Percentiles rank a stretch among this genome's conserved stretches.
These are phyloP conservation scores for Ceratobasidium sp. DNA, from an alignment of 1,284 basidiomycete species.

Conservation along the genomic window DNA sequence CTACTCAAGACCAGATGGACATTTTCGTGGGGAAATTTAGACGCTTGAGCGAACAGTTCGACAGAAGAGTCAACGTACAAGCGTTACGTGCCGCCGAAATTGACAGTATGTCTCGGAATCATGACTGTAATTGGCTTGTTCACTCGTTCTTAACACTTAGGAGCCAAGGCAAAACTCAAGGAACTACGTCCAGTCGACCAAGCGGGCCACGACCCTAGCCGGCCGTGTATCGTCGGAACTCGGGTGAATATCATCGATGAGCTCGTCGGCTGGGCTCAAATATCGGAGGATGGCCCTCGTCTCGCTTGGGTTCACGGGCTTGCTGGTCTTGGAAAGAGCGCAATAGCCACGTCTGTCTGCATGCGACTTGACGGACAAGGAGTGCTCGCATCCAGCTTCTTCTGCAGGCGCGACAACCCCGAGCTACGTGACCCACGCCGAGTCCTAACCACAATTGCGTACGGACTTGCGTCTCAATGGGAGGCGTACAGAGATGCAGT, in stretches of 20 bases:
- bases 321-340: not conserved
- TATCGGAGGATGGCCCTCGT: not conserved
- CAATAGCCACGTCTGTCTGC: slow-evolving; percentile 45
- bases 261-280: not conserved
- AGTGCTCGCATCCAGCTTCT: not conserved
- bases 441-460: not conserved
- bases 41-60: no score
- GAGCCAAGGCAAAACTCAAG: no score
- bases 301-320: slow-evolving; percentile 51
- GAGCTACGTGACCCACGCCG: not conserved
- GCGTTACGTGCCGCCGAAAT: no score
- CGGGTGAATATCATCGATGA: not conserved
- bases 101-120: no score
- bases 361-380: slow-evolving; percentile 5
- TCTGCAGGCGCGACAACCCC: slow-evolving; percentile 22
- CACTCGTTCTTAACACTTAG: no score
- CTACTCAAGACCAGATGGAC: no score
- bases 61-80: no score
- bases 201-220: no score
- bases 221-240: not conserved
- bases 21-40: no score
- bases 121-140: no score
- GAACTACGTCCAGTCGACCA: no score
- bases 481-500: not conserved
- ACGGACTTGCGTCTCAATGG: not conserved